Evolutionary conservation across 2,329 filamentous ascomycete species (phyloP), one percentile per base, ranked within the genome.

Genomic region (Myotisia sp.): DNA sequence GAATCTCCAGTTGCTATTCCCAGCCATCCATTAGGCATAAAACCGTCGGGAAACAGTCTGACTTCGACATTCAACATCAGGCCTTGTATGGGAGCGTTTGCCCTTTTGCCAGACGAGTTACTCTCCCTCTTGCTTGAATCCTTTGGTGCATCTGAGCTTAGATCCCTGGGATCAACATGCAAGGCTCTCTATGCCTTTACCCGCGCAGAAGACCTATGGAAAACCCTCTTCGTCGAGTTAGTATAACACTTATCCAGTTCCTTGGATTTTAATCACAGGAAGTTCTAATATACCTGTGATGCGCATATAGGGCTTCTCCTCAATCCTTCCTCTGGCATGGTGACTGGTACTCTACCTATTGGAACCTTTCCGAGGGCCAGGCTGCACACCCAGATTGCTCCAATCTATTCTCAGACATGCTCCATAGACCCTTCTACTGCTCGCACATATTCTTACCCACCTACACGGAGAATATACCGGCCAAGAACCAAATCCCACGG

Each of bases 341-440:
- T 28, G 79, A 80, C 34, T 95, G 87, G 87, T 76, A 82, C 45
- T 74, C 76, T 19, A 92, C 85, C 1, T 72, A 78, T 46, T 67
- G 92, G 24, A 67, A 67, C 22, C 62, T 82, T 9, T 62, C 66
- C 1, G 53, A 64, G 9, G 54, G 57, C 9, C 60, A 66, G 37
- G 64, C 70, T 30, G 66, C 73, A 23, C 63, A 58, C 8, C 62
- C 92, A 22, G 69, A 79, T 45, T 93, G 86, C 58, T 68, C 68
- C 33, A 73, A 76, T 47, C 74, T 95, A 33, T 95, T 82, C 56
- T 94, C 87, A 9, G 87, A 98, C 56, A 76, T 81, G 5, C 67
- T 95, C 16, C 83, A 94, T 56, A 74, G 86, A 6, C 87, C 87
- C 0, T 95, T 92, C 54, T 78, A 82, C 45, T 95, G 87, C 61